Evolutionary conservation across 2,329 filamentous ascomycete species (phyloP).

Genomic region (Cladophialophora carrionii): DNA sequence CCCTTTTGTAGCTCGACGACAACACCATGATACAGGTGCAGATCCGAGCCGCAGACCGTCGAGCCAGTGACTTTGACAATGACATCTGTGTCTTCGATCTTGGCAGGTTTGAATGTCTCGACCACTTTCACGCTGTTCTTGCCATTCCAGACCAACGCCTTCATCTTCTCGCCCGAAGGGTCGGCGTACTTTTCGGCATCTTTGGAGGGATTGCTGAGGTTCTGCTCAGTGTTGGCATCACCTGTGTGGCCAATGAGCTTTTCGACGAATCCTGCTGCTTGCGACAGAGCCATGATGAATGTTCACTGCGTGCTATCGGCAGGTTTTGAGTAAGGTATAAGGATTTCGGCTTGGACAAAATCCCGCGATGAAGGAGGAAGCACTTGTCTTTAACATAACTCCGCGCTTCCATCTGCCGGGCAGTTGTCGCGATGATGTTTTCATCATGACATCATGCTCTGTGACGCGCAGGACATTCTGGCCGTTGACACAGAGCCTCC

Average conservation of each 20-base stretch:
- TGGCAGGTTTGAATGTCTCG: conserved; percentile 69
- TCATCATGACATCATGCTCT: conserved; percentile 35
- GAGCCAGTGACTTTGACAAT: conserved; percentile 75
- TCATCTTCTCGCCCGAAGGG: conserved; percentile 66
- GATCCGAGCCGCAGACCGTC: conserved; percentile 64
- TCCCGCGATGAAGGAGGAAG: background rate
- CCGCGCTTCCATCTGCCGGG: conserved; percentile 9
- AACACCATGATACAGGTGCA: conserved; percentile 56
- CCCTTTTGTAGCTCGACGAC: conserved; percentile 65
- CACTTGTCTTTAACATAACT: background rate
- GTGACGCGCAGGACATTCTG: background rate
- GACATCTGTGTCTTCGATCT: conserved; percentile 74
- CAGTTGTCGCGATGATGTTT: conserved; percentile 15
- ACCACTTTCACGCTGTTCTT: conserved; percentile 78
- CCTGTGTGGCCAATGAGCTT: conserved; percentile 68
- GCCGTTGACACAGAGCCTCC: background rate
- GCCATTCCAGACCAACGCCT: conserved; percentile 78
- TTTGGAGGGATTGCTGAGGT: conserved; percentile 67
- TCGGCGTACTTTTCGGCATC: conserved; percentile 58
- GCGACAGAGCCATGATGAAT: conserved; percentile 60
- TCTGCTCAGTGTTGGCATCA: conserved; percentile 67
- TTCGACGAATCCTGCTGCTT: conserved; percentile 70
- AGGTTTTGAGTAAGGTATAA: background rate
- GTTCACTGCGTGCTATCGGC: background rate
- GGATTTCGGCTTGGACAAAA: background rate